Base-by-base conservation (phyloP, 192 early-diverging fungal species). In the Backusella australiensis region DNA sequence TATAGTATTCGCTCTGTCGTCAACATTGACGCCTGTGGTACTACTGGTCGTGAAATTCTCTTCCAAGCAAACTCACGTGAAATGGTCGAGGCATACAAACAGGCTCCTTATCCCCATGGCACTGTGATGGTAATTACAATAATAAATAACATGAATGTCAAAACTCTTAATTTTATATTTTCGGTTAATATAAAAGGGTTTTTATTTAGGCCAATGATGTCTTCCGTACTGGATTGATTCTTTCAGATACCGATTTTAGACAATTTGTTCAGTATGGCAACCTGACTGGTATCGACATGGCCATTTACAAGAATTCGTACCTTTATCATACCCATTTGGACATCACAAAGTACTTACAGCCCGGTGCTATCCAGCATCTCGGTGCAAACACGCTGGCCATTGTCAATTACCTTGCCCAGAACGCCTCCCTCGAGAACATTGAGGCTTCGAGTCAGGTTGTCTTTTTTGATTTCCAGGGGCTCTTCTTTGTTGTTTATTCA, bases 11-110 rank as follows among this genome's bases (percentile, higher is more conserved):
- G 85, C 29, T 84, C 89, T 1, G 90, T 94, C 5, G 83, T 94
- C n/a, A 94, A 94, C 66, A 82, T 94, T n/a, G 93, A 94, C 73
- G 90, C 89, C 0, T 91, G 89, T 80, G 93, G 93, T 34, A 86
- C 89, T 5, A 82, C 79, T 17, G 93, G 93, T 2, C 78, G 81
- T 7, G 90, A 91, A 74, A 89, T 93, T 75, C 75, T 94, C 23
- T 94, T 94, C 80, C 93, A 94, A 78, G 91, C 90, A 69, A 94
- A 93, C 70, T 90, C 91, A 14, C 73, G 78, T 34, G 78, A 81
- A 26, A 88, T 93, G 87, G 83, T 93, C 38, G 86, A 93, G n/a
- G 91, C 91, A 4, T 93, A 93, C 67, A 72, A 80, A 17, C 76
- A 78, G 14, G 91, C 85, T 0, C 89, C 89, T 32, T 86, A 89